These are phyloP conservation scores for Amanita exitialis DNA, from an alignment of 768 basidiomycete species.

Conservation along the genomic window DNA sequence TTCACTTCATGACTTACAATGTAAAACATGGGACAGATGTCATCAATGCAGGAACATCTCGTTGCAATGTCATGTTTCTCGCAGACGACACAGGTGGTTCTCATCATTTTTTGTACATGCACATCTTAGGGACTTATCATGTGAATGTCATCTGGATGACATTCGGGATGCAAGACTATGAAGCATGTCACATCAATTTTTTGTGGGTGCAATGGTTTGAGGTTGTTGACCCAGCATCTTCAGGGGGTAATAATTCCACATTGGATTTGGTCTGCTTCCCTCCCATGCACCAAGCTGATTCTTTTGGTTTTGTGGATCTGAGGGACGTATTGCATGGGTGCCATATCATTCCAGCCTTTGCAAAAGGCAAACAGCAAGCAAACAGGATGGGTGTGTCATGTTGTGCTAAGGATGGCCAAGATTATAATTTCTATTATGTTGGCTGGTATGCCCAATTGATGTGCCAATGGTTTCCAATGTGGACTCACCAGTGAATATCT, in stretches of 20 bases:
- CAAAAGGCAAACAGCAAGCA: constrained; percentile 10
- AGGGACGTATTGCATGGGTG: constrained; percentile 20
- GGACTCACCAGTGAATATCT: too few relatives aligned
- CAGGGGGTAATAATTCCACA: too few relatives aligned
- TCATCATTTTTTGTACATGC: constrained; percentile 17
- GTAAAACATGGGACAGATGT: constrained; percentile 24
- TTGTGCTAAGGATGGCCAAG: constrained; percentile 5
- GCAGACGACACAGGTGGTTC: constrained; percentile 5
- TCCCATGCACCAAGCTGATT: constrained; percentile 11
- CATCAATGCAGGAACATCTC: constrained; percentile 19
- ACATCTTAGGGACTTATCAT: too few relatives aligned
- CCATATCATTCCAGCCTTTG: constrained; percentile 33
- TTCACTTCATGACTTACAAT: constrained; percentile 36
- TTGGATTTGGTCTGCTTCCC: too few relatives aligned
- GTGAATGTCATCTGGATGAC: too few relatives aligned
- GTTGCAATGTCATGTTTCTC: constrained; percentile 18
- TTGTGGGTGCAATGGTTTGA: too few relatives aligned
- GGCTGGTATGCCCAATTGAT: too few relatives aligned
- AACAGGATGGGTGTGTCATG: constrained; percentile 7
- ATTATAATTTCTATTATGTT: constrained; percentile 27
- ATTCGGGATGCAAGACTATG: too few relatives aligned
- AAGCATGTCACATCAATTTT: too few relatives aligned
- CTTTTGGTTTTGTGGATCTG: constrained; percentile 38
- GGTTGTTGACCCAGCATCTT: too few relatives aligned
- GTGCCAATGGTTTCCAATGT: too few relatives aligned